Conservation (phyloP, 2,329 filamentous ascomycete genomes). For the Cladosporium sp. region DNA sequence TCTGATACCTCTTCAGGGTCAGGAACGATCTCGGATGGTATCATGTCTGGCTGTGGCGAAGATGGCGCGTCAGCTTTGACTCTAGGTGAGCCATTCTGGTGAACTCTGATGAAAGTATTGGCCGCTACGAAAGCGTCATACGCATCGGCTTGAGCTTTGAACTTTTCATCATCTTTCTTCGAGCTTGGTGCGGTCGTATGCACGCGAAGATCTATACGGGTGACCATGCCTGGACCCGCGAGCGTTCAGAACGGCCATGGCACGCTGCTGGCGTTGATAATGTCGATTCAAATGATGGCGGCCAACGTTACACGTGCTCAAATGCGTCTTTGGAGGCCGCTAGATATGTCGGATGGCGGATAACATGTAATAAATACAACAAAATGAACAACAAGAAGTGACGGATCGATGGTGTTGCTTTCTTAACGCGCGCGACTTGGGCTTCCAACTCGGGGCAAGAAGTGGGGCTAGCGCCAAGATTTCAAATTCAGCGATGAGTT, state of each 20-base stretch:
- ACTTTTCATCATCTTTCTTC: slow-evolving; percentile 39
- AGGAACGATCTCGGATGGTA: background rate
- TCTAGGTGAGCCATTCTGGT: background rate
- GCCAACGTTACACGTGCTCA: background rate
- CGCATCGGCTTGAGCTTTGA: slow-evolving; percentile 36
- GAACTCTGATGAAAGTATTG: background rate
- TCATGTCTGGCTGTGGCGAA: background rate
- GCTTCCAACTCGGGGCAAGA: background rate
- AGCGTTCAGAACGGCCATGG: slow-evolving; percentile 8
- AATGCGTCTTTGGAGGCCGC: no score
- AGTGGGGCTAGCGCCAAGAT: background rate
- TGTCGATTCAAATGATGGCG: background rate
- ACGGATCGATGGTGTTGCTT: background rate
- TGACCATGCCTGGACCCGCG: slow-evolving; percentile 8
- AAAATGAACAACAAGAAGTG: no score
- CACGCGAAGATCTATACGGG: slow-evolving; percentile 38
- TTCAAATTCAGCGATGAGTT: background rate
- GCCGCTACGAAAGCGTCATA: slow-evolving; percentile 34
- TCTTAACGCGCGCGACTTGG: background rate
- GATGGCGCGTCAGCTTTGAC: background rate
- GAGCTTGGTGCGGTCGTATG: slow-evolving; percentile 44
- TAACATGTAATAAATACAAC: no score
- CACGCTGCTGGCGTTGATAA: background rate
- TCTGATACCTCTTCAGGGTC: background rate
- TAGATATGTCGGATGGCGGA: no score